These are phyloP conservation scores for Ceratocystis destructans DNA, from an alignment of 2,329 filamentous ascomycete genomes.

Conservation along the genomic window DNA sequence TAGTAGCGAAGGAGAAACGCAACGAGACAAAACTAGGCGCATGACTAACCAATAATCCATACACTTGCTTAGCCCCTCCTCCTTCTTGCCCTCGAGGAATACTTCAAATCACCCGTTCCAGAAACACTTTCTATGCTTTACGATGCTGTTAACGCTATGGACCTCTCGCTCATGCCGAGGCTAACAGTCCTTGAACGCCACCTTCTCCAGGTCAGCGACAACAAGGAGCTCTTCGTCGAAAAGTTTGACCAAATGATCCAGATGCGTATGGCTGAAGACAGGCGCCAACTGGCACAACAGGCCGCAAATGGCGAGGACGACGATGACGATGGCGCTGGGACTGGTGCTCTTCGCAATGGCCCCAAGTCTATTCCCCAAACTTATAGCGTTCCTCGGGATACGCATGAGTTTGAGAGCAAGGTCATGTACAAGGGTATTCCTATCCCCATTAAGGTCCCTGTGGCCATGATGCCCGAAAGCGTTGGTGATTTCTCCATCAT, in stretches of 20 bases:
- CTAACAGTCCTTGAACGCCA: slow-evolving; percentile 72
- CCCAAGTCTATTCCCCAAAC: slow-evolving; percentile 31
- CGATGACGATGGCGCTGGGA: slow-evolving; percentile 36
- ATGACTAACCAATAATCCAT: background rate
- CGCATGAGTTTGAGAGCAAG: slow-evolving; percentile 91
- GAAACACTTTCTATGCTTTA: slow-evolving; percentile 84
- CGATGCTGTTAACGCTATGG: slow-evolving; percentile 90
- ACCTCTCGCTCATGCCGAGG: slow-evolving; percentile 80
- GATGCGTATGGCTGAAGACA: slow-evolving; percentile 58
- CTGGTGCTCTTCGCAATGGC: slow-evolving; percentile 49
- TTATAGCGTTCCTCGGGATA: slow-evolving; percentile 77
- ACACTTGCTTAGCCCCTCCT: slow-evolving; percentile 55
- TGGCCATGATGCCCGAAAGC: slow-evolving; percentile 83
- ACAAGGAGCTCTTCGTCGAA: slow-evolving; percentile 91
- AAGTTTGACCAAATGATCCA: slow-evolving; percentile 94
- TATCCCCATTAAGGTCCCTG: slow-evolving; percentile 91
- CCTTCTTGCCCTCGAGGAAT: slow-evolving; percentile 83
- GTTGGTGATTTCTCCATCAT: slow-evolving; percentile 96
- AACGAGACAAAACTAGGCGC: too few species aligned
- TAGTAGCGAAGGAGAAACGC: too few species aligned
- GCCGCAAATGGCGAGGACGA: slow-evolving; percentile 31
- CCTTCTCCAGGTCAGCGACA: slow-evolving; percentile 78
- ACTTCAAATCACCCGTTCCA: slow-evolving; percentile 80
- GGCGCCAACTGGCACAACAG: slow-evolving; percentile 28
- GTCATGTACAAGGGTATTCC: slow-evolving; percentile 95